Evolutionary conservation across 2,329 filamentous ascomycete species (phyloP).

Genomic region (Fonsecaea pedrosoi): DNA sequence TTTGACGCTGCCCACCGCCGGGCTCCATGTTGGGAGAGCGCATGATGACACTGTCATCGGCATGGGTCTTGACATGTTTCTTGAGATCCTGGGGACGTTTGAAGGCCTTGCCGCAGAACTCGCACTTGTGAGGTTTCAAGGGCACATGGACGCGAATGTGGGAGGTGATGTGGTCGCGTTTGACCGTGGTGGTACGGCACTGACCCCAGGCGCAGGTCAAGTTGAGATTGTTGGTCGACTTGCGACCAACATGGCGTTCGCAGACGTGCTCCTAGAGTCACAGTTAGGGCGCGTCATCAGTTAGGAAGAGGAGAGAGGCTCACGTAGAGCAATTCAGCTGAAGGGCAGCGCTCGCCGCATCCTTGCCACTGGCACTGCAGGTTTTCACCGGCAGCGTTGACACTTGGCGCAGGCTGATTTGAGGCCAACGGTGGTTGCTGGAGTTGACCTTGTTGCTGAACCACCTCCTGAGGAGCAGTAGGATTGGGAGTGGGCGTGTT

Average conservation of each 20-base stretch:
- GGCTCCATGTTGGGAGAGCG: conserved; percentile 65
- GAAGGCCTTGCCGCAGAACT: conserved; percentile 98
- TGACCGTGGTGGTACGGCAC: conserved; percentile 95
- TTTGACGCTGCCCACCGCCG: conserved; percentile 52
- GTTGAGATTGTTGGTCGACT: conserved; percentile 98
- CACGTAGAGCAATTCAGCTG: conserved; percentile 69
- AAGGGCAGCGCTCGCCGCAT: conserved; percentile 65
- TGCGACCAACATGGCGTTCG: conserved; percentile 96
- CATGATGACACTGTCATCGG: conserved; percentile 84
- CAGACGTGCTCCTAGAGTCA: conserved; percentile 85
- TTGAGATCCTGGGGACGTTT: conserved; percentile 98
- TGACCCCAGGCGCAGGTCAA: conserved; percentile 96
- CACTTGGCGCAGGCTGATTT: conserved; percentile 35
- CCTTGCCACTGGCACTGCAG: conserved; percentile 67
- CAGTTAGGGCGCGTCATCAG: conserved; percentile 26
- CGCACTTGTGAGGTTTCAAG: conserved; percentile 97
- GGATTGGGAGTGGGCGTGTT: conserved; percentile 27
- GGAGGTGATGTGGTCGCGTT: conserved; percentile 98
- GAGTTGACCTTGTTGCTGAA: conserved; percentile 34
- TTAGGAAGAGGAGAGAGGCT: conserved; percentile 37
- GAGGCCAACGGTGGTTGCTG: conserved; percentile 25
- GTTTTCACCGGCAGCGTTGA: conserved; percentile 46
- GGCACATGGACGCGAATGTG: conserved; percentile 99
- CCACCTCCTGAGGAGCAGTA: conserved; percentile 32
- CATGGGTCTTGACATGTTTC: conserved; percentile 99